phyloP scores from a whole-genome alignment of 108 stramenopile genomes.

The Nannochloropsis granulata region DNA sequence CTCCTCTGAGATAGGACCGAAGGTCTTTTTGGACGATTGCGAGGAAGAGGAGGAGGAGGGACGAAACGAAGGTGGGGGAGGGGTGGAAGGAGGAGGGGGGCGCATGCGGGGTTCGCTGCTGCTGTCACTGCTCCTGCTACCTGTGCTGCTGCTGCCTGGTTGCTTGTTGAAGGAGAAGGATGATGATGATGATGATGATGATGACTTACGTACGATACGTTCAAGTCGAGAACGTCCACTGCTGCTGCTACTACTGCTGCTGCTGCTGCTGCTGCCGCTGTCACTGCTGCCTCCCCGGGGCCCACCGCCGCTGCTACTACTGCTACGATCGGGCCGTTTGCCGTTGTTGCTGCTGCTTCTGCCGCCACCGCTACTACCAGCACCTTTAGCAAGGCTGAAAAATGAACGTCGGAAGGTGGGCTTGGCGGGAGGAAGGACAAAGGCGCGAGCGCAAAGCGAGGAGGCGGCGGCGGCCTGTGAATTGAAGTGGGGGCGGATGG shows the following conservation, averaged over 20 bases:
- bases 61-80: neutral
- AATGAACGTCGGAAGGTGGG: no score
- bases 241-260: neutral
- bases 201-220: neutral
- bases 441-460: no score
- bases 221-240: neutral
- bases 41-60: neutral
- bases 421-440: no score
- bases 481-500: no score
- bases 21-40: neutral
- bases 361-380: neutral
- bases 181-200: neutral
- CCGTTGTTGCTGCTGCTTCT: neutral
- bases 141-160: neutral
- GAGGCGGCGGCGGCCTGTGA: no score
- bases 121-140: neutral
- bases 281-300: neutral
- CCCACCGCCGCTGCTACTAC: no score
- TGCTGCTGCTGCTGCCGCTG: neutral
- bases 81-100: neutral
- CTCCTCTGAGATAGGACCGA: neutral
- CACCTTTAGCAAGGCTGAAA: neutral
- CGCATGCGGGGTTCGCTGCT: neutral
- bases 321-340: neutral
- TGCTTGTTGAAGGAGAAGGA: neutral